Conservation (phyloP, 306 rosid genomes). For the Dalbergia oliveri region DNA sequence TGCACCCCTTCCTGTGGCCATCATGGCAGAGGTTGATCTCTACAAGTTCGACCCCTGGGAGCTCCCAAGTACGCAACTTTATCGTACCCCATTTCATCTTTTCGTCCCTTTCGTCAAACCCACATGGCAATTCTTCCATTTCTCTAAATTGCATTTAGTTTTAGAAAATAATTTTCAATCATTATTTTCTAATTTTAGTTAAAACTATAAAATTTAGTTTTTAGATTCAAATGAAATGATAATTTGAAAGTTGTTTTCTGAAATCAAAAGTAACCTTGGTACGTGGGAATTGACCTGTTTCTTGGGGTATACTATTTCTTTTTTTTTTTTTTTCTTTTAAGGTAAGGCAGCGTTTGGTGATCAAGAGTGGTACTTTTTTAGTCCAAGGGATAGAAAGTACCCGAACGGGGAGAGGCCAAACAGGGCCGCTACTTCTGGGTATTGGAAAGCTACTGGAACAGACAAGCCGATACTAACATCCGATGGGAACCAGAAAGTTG, state of each 20-base stretch:
- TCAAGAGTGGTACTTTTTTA: slow-evolving; percentile 59
- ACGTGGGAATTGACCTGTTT: too few relatives aligned
- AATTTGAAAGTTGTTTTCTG: too few relatives aligned
- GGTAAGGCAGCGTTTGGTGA: slow-evolving; percentile 58
- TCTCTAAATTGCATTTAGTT: neutral
- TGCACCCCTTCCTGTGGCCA: slow-evolving; percentile 52
- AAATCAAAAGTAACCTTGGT: too few relatives aligned
- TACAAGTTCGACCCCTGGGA: slow-evolving; percentile 60
- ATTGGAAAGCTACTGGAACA: slow-evolving; percentile 62
- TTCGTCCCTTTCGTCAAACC: neutral
- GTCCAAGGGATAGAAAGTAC: slow-evolving; percentile 58
- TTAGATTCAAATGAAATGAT: too few relatives aligned
- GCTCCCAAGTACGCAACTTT: slow-evolving; percentile 51
- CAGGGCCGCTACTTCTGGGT: slow-evolving; percentile 58
- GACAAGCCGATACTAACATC: slow-evolving; percentile 54
- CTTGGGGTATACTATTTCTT: neutral
- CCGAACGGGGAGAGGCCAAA: slow-evolving; percentile 62
- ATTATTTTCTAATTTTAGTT: too few relatives aligned
- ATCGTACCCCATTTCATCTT: slow-evolving; percentile 41
- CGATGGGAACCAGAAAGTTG: slow-evolving; percentile 46
- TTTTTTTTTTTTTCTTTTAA: neutral
- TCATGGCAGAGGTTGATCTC: slow-evolving; percentile 58
- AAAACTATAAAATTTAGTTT: too few relatives aligned
- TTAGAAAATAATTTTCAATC: too few relatives aligned
- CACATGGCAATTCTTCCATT: neutral